phyloP scores from a whole-genome alignment of 768 basidiomycete genomes.

The Cyclocybe aegerita region DNA sequence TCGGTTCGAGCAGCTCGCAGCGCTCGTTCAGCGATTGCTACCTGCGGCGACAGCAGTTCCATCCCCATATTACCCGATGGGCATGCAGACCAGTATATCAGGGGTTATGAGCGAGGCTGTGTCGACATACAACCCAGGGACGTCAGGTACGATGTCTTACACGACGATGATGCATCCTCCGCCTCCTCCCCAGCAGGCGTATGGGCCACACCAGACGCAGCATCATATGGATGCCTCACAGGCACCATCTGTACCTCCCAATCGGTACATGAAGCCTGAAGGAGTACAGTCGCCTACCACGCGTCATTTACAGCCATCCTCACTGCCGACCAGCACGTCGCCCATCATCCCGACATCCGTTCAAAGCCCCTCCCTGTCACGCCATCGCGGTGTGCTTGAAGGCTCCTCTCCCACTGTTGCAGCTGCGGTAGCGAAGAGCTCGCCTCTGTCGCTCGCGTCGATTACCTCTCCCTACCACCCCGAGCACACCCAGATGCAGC shows the following conservation, averaged over 20 bases:
- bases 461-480: constrained; percentile 41
- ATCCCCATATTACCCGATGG: constrained; percentile 33
- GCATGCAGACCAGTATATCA: constrained; percentile 23
- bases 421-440: constrained; percentile 23
- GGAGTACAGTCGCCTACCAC: constrained; percentile 16
- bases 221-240: constrained; percentile 15
- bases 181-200: constrained; percentile 19
- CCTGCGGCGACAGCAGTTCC: constrained; percentile 19
- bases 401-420: constrained; percentile 15
- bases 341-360: constrained; percentile 20
- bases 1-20: constrained; percentile 61
- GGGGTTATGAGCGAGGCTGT: constrained; percentile 33
- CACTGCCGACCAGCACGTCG: constrained; percentile 18
- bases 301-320: constrained; percentile 14
- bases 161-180: constrained; percentile 33
- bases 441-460: constrained; percentile 37
- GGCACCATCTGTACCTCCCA: constrained; percentile 1
- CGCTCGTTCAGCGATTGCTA: constrained; percentile 49
- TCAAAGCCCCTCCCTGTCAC: constrained; percentile 15
- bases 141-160: constrained; percentile 26
- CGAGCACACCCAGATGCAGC: constrained; percentile 22
- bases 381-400: constrained; percentile 22
- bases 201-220: constrained; percentile 5
- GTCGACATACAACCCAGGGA: constrained; percentile 20
- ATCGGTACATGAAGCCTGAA: constrained; percentile 20